Percentiles rank a stretch among this genome's conserved stretches.
phyloP scores from a whole-genome alignment of 1,284 basidiomycete species.

The Puccinia coronata region DNA sequence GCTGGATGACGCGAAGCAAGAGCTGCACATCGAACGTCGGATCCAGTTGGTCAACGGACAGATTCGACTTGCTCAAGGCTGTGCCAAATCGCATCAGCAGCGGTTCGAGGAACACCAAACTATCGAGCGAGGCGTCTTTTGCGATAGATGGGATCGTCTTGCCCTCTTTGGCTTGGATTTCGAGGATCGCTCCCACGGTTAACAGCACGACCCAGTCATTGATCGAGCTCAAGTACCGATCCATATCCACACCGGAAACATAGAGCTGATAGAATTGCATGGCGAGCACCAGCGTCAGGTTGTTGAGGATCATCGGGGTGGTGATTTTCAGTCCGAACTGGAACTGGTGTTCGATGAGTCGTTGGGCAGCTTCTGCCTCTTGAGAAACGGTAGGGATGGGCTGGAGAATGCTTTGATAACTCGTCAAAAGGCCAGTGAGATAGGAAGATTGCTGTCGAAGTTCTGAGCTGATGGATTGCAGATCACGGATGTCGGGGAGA shows the following conservation, averaged over 20 bases:
- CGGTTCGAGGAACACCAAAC: slow-evolving; percentile 20
- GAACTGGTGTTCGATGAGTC: slow-evolving; percentile 32
- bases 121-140: not conserved
- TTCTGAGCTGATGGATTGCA: slow-evolving; percentile 32
- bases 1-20: slow-evolving; percentile 19
- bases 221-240: slow-evolving; percentile 5
- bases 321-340: slow-evolving; percentile 43
- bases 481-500: slow-evolving; percentile 31
- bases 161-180: slow-evolving; percentile 41
- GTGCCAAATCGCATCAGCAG: slow-evolving; percentile 18
- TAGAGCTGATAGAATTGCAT: slow-evolving; percentile 36
- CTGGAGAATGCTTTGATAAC: slow-evolving; percentile 38
- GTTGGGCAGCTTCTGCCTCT: not conserved
- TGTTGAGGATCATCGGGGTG: slow-evolving; percentile 45
- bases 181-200: slow-evolving; percentile 37
- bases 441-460: slow-evolving; percentile 39
- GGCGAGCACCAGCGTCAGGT: slow-evolving; percentile 33
- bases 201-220: slow-evolving; percentile 44
- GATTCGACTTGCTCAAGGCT: not conserved
- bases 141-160: not conserved
- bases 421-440: slow-evolving; percentile 41
- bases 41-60: not conserved
- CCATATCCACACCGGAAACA: not conserved
- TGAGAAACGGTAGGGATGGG: not conserved
- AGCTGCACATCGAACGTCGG: slow-evolving; percentile 16